Evolutionary conservation across 495 filamentous ascomycete species (phyloP), one percentile per base, ranked within the genome.

Genomic region (Hypoxylon lienhwacheense): DNA sequence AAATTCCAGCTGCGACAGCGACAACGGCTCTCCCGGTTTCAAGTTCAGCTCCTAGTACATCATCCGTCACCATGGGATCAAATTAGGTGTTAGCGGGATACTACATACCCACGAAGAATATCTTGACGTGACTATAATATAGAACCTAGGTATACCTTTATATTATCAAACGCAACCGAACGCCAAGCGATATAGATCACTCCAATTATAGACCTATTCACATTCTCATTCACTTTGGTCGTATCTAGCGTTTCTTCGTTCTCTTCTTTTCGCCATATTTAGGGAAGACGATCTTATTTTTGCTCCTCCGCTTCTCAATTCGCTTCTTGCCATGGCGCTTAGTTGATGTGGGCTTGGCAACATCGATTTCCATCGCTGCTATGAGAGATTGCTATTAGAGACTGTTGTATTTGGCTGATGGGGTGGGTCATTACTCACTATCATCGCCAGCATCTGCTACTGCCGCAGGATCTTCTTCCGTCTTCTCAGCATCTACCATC

Each of bases 241-340:
- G 20, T 2, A 20, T 15, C 40, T 66, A 59, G 42, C 73, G 70
- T 67, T 61, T 74, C 59, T 67, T 72, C 43, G 66, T 72, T 63
- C 65, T 73, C 42, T 65, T 61, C 56, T 66, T 75, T 48, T 76
- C 74, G 25, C 75, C 70, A 32, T 73, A 73, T 56, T 73, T 80
- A 54, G 69, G 73, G 50, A 81, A 81, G 19, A 80, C 76, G 33
- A 81, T 75, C 26, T 72, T 70, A 47, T 65, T 78, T 66, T 71
- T 78, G 67, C 77, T 76, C 44, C 66, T 70, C 42, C 72, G 67
- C 67, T 76, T 77, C 63, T 72, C 66, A 36, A 71, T 64, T 41
- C 66, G 66, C 63, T 61, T 67, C 72, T 74, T 76, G 43, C 54
- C 50, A 14, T 28, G 50, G 24, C 66, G 55, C 51, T 70, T 70